Conservation (phyloP, 768 basidiomycete genomes). For the Roridomyces roridus region DNA sequence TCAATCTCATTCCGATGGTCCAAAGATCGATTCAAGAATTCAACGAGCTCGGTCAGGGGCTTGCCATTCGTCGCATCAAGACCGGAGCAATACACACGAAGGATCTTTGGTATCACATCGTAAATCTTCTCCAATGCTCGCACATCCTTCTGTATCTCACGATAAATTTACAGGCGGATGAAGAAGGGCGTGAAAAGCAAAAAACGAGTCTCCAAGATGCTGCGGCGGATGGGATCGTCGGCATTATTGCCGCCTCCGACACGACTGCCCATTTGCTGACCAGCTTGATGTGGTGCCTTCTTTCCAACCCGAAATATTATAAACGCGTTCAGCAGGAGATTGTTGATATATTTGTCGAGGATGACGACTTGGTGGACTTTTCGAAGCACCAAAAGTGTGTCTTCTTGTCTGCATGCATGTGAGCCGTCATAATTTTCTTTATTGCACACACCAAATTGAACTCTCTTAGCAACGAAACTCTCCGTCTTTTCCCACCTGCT, state of each 20-base stretch:
- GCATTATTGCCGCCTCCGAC: slow-evolving; percentile 46
- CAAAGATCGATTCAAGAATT: slow-evolving; percentile 2
- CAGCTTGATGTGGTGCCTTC: slow-evolving; percentile 40
- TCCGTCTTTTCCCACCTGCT: slow-evolving; percentile 57
- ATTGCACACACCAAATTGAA: neutral
- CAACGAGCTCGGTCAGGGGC: neutral
- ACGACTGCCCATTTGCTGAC: slow-evolving; percentile 43
- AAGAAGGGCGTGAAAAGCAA: slow-evolving; percentile 40
- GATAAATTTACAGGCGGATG: slow-evolving; percentile 39
- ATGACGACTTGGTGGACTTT: slow-evolving; percentile 32
- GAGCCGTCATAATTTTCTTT: no score
- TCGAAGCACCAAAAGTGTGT: slow-evolving; percentile 33
- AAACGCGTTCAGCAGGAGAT: slow-evolving; percentile 41
- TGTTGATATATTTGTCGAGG: slow-evolving; percentile 30
- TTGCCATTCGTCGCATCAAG: slow-evolving; percentile 7
- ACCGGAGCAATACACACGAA: slow-evolving; percentile 37
- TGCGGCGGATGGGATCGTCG: slow-evolving; percentile 43
- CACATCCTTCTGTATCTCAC: no score
- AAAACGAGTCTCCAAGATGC: slow-evolving; percentile 40
- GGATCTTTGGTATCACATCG: slow-evolving; percentile 52
- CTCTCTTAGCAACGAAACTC: slow-evolving; percentile 49
- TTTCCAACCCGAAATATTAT: slow-evolving; percentile 38
- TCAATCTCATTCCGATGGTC: slow-evolving; percentile 14
- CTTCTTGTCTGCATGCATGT: slow-evolving; percentile 45
- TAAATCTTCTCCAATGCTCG: slow-evolving; percentile 18